Evolutionary conservation across 108 stramenopile genomes (phyloP), one percentile per base, ranked within the genome.

Genomic region (Stephanodiscus triporus): DNA sequence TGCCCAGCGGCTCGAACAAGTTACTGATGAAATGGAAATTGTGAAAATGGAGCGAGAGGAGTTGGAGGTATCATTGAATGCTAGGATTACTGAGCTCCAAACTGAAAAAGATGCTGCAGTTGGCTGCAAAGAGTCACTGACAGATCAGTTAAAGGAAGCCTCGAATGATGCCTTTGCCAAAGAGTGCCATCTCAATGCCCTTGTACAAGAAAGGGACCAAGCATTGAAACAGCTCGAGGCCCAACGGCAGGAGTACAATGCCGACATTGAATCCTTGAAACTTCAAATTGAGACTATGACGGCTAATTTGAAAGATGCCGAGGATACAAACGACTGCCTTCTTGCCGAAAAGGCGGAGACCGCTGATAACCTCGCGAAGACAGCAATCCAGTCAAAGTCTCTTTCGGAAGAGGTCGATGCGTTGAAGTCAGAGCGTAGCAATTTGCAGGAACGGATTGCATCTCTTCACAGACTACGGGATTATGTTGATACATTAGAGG

Each of bases 1-100:
- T 54, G 53, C 24, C 53, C 24, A 24, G 26, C 23, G 23, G 26
- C 53, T 54, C 1, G 53, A 54, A 22, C 23, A 4, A 13, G 23
- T 5, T 2, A 54, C 19, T 11, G 53, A 54, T 24, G 51, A 53
- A 4, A 19, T 19, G 7, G 51, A 53, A 22, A 8, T 1, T 1
- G 4, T 22, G 9, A 53, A 53, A 1, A 24, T 20, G 20, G 9
- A 53, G n/a, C 48, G 48, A 2, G 48, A 49, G 2, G 48, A 16
- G 51, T 54, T 26, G 23, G 10, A 54, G 23, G 10, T 2, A 27
- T 11, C 53, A 34, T 78, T 86, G 76, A 70, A 84, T 36, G 62
- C 43, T 30, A 76, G 78, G 61, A 81, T 86, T 66, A 40, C 62
- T 23, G 50, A 68, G 22, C 63, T 86, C 23, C 68, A 73, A 62